Evolutionary conservation across 176 grass and related monocot genomes (phyloP).

Genomic region (Avena eriantha): DNA sequence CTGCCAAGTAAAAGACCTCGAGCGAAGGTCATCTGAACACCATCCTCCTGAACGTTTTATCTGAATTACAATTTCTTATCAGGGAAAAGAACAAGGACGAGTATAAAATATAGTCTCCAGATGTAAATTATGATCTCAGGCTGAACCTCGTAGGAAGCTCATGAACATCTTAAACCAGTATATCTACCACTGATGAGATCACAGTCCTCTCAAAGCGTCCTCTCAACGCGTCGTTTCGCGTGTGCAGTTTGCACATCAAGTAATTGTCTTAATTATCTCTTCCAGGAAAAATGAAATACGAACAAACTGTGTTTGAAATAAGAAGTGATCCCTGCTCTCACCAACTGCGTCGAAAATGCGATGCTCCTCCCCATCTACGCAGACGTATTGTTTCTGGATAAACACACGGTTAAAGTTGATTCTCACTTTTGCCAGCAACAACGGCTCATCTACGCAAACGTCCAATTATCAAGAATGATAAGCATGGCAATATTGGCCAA

Average conservation of each 20-base stretch:
- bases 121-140: neutral
- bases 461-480: conserved; percentile 15
- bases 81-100: conserved; percentile 13
- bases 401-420: neutral
- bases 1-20: conserved; percentile 50
- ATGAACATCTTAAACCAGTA: conserved; percentile 47
- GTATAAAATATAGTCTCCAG: neutral
- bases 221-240: too few species aligned
- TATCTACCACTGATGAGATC: conserved; percentile 51
- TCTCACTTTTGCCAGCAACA: neutral
- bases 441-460: neutral
- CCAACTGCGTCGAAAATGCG: conserved; percentile 46
- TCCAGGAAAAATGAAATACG: conserved; percentile 10
- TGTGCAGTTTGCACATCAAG: conserved; percentile 29
- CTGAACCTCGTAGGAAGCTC: conserved; percentile 55
- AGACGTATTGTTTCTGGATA: conserved; percentile 53
- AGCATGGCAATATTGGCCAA: neutral
- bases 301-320: neutral
- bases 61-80: conserved; percentile 43
- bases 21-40: conserved; percentile 45
- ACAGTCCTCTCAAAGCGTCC: conserved; percentile 35
- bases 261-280: conserved; percentile 7
- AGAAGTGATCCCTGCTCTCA: conserved; percentile 35
- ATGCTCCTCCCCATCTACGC: conserved; percentile 46
- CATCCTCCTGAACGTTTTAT: conserved; percentile 46